Evolutionary conservation across 106 monocot genomes (phyloP).

Genomic region (Posidonia australis): DNA sequence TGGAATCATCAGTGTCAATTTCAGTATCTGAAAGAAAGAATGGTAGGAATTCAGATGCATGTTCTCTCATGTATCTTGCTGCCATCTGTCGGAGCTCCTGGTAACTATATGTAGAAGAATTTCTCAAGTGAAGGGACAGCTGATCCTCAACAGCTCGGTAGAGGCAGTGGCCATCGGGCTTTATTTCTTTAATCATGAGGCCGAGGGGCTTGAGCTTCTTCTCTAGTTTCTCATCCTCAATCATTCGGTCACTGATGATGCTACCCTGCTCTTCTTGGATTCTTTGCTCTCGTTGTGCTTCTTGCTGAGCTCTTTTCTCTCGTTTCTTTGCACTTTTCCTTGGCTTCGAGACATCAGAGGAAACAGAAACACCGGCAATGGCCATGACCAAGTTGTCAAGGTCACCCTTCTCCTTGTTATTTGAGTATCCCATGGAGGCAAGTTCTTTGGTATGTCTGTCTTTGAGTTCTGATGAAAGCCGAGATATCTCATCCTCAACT

Average conservation of each 20-base stretch:
- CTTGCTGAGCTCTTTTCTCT: constrained; percentile 52
- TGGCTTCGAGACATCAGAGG: constrained; percentile 26
- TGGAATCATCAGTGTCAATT: constrained; percentile 18
- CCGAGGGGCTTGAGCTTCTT: constrained; percentile 61
- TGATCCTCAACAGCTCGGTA: constrained; percentile 72
- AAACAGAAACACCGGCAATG: constrained; percentile 47
- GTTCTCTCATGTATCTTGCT: constrained; percentile 50
- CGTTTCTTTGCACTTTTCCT: constrained; percentile 45
- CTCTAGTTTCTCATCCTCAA: constrained; percentile 47
- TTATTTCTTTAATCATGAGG: constrained; percentile 48
- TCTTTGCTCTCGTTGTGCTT: constrained; percentile 58
- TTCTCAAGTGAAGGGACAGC: constrained; percentile 21
- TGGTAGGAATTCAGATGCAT: constrained; percentile 44
- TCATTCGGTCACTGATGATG: constrained; percentile 42
- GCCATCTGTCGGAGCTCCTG: constrained; percentile 51
- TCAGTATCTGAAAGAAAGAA: constrained; percentile 50
- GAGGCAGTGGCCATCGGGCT: constrained; percentile 77
- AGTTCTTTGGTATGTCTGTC: constrained; percentile 47
- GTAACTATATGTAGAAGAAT: constrained; percentile 17
- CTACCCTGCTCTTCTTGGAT: constrained; percentile 58
- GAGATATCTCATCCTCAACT: constrained; percentile 55
- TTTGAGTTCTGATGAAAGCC: constrained; percentile 32
- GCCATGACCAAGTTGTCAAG: constrained; percentile 49
- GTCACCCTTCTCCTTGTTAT: constrained; percentile 21
- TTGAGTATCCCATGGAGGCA: constrained; percentile 37